Evolutionary conservation across 2,329 filamentous ascomycete species (phyloP).

Genomic region (Didymella keratinophila): DNA sequence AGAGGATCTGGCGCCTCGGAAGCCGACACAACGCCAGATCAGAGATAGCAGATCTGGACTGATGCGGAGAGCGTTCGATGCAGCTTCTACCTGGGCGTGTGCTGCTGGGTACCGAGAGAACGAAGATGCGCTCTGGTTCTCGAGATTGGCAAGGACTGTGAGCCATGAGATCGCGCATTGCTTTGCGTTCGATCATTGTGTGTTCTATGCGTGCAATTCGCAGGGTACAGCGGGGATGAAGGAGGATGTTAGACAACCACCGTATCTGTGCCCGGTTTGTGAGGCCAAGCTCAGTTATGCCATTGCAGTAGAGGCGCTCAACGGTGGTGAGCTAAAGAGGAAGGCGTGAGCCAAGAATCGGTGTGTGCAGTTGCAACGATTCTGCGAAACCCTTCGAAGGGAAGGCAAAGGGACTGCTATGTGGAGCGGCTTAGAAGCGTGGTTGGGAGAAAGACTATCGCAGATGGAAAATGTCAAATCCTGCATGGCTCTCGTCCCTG

Average conservation of each 20-base stretch:
- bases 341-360: neutral
- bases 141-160: conserved; percentile 61
- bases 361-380: neutral
- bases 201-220: conserved; percentile 71
- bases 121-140: conserved; percentile 61
- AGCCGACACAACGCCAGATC: conserved; percentile 22
- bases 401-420: neutral
- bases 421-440: neutral
- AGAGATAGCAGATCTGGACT: conserved; percentile 19
- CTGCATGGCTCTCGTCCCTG: too few relatives aligned
- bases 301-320: neutral
- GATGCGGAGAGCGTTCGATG: conserved; percentile 27
- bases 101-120: neutral
- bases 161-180: conserved; percentile 74
- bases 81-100: conserved; percentile 5
- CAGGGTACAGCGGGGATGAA: conserved; percentile 64
- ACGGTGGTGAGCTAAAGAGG: neutral
- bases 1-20: conserved; percentile 32
- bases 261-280: conserved; percentile 69
- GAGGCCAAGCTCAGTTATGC: conserved; percentile 58
- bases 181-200: conserved; percentile 70
- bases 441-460: neutral
- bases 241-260: conserved; percentile 69
- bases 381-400: neutral
- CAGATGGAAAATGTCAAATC: conserved; percentile 8